Evolutionary conservation across 163 green algal species (phyloP), one percentile per base, ranked within the genome.

Genomic region (Trebouxiophyceae sp.): DNA sequence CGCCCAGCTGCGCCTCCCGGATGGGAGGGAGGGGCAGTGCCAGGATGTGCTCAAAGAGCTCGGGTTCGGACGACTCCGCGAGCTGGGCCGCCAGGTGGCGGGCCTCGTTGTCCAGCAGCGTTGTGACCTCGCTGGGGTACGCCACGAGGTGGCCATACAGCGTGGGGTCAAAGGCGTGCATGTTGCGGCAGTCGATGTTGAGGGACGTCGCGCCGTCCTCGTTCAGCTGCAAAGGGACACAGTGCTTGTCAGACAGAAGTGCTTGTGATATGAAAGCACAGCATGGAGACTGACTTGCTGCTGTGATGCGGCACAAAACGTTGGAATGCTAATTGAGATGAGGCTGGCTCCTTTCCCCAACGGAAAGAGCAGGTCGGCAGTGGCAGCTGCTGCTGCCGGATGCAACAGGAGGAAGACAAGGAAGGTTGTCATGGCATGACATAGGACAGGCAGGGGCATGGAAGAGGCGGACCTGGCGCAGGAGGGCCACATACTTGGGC

Each of bases 111-210:
- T 83, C 62, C 63, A 84, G 59, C 7, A 75, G 63, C 12, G 70
- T 57, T 46, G 83, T 81, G 19, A 77, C 64, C 72, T 91, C 83
- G 4, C 69, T 70, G 0, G 86, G 85, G 69, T 89, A 93, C 50
- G 69, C 71, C 3, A 93, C 60, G 24, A 88, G 73, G 60, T 80
- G 76, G 12, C 75, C 72, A 76, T 92, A 92, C 31, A 93, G 81
- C 20, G 71, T 66, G 23, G 23, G 44, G 63, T 90, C 81, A 45
- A 69, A 77, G 6, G 66, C 28, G 31, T 72, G 50, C 28, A 90
- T 44, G 74, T 90, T 71, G 3, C 33, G 39, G 24, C 72, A 79
- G 65, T 89, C 81, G 24, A 90, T 56, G 67, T 89, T 86, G 45
- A 89, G 73, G 22, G 70, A 60, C 24, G 45, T 30, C 20, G 72